Evolutionary conservation across 1,284 basidiomycete genomes (phyloP).

Genomic region (Microbotryum lychnidis-dioicae): DNA sequence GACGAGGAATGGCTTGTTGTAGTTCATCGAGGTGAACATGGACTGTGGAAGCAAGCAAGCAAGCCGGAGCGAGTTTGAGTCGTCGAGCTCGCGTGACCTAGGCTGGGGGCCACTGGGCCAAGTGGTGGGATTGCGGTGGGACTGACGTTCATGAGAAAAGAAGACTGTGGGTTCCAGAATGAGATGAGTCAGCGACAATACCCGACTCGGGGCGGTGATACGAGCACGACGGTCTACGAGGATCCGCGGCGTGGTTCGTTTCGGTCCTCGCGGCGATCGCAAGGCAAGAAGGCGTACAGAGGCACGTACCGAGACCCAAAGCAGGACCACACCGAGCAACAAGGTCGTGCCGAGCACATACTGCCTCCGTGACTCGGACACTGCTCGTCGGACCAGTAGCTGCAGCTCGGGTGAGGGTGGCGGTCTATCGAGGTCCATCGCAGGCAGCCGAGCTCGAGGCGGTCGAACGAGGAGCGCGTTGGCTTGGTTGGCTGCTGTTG

Average conservation of each 20-base stretch:
- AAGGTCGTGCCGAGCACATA: conserved; percentile 64
- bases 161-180: conserved; percentile 7
- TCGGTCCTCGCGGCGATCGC: neutral
- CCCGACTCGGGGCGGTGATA: too few species aligned
- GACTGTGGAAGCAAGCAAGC: conserved; percentile 10
- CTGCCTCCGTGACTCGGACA: conserved; percentile 39
- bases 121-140: conserved; percentile 10
- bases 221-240: neutral
- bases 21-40: conserved; percentile 32
- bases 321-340: conserved; percentile 66
- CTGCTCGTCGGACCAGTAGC: too few species aligned
- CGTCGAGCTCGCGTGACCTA: neutral
- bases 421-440: too few species aligned
- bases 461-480: too few species aligned
- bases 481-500: too few species aligned
- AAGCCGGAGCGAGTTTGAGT: neutral
- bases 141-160: conserved; percentile 32
- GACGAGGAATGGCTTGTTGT: conserved; percentile 43
- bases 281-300: too few species aligned
- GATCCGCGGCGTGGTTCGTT: neutral
- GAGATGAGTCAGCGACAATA: too few species aligned
- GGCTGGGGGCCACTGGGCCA: neutral
- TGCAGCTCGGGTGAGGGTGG: too few species aligned
- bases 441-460: too few species aligned
- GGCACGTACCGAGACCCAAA: conserved; percentile 57